Conservation (phyloP, 2,329 filamentous ascomycete genomes). For the Aspergillus pseudoglaucus region DNA sequence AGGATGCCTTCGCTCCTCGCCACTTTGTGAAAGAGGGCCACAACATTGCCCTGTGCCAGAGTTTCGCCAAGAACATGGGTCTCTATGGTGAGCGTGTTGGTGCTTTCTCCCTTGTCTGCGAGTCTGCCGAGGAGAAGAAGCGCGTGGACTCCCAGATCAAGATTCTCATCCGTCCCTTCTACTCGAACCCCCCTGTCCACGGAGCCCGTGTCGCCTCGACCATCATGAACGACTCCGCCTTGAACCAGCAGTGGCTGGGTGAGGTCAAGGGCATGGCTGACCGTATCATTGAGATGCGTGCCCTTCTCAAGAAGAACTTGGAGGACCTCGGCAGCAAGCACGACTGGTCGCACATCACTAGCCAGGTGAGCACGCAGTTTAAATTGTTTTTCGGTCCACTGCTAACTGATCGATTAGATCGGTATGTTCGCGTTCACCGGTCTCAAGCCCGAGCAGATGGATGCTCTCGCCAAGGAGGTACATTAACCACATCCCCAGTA, state of each 20-base stretch:
- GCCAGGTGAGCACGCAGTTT: constrained; percentile 48
- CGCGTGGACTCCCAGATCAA: constrained; percentile 96
- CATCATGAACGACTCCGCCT: constrained; percentile 76
- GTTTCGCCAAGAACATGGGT: constrained; percentile 99
- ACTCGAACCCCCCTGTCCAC: constrained; percentile 97
- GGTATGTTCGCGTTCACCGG: constrained; percentile 99
- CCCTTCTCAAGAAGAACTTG: constrained; percentile 87
- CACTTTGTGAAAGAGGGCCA: constrained; percentile 92
- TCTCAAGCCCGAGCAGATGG: constrained; percentile 85
- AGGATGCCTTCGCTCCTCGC: constrained; percentile 87
- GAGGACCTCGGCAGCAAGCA: constrained; percentile 92
- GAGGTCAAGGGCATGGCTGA: constrained; percentile 99
- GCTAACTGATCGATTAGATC: constrained; percentile 47
- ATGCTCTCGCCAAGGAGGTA: constrained; percentile 77
- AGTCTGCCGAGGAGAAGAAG: constrained; percentile 83
- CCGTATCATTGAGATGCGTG: constrained; percentile 97
- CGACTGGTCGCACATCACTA: constrained; percentile 98
- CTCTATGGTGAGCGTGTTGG: constrained; percentile 98
- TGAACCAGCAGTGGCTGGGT: constrained; percentile 89
- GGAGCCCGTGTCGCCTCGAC: constrained; percentile 88
- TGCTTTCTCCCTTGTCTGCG: constrained; percentile 87
- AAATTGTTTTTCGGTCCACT: neutral
- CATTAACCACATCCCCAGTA: constrained; percentile 14
- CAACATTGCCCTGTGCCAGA: constrained; percentile 80
- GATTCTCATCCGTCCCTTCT: constrained; percentile 91